phyloP scores from a whole-genome alignment of 2,329 filamentous ascomycete genomes.

The Davidsoniella australis region DNA sequence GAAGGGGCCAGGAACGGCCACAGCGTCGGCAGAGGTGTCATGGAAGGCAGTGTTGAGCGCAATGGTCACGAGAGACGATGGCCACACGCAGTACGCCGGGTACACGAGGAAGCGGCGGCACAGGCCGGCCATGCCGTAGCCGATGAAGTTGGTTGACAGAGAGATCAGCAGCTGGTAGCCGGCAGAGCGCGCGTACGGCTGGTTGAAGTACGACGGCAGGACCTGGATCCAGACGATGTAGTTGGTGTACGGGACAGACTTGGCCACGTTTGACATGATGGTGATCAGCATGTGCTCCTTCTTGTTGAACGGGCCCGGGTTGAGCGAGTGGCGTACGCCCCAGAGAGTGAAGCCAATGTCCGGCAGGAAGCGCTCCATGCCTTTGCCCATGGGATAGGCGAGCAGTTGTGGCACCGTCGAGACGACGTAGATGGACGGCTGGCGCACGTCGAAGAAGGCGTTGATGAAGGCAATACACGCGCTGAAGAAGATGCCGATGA shows the following conservation, averaged over 20 bases:
- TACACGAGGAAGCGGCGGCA: slow-evolving; percentile 34
- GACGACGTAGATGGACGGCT: slow-evolving; percentile 31
- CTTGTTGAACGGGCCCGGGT: slow-evolving; percentile 34
- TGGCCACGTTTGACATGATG: slow-evolving; percentile 36
- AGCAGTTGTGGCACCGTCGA: slow-evolving; percentile 37
- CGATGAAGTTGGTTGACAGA: slow-evolving; percentile 35
- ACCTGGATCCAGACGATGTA: slow-evolving; percentile 33
- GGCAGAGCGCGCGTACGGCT: slow-evolving; percentile 29
- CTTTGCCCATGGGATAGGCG: slow-evolving; percentile 31
- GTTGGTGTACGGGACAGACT: slow-evolving; percentile 29
- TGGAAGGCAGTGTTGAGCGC: slow-evolving; percentile 33
- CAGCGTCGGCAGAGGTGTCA: slow-evolving; percentile 20
- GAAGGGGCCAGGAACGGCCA: slow-evolving; percentile 19
- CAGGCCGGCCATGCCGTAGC: slow-evolving; percentile 36
- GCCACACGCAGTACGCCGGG: slow-evolving; percentile 36
- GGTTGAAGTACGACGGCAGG: slow-evolving; percentile 32
- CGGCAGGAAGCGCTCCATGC: slow-evolving; percentile 28
- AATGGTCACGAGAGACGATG: slow-evolving; percentile 31
- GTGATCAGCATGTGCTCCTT: slow-evolving; percentile 41
- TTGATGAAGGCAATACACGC: slow-evolving; percentile 31
- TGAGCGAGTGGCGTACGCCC: slow-evolving; percentile 20
- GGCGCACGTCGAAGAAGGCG: slow-evolving; percentile 37
- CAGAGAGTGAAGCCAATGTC: slow-evolving; percentile 27
- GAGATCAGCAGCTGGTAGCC: slow-evolving; percentile 33
- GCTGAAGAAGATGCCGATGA: slow-evolving; percentile 31